phyloP scores from a whole-genome alignment of 208 protist species.

The Trypanosoma boissoni region DNA sequence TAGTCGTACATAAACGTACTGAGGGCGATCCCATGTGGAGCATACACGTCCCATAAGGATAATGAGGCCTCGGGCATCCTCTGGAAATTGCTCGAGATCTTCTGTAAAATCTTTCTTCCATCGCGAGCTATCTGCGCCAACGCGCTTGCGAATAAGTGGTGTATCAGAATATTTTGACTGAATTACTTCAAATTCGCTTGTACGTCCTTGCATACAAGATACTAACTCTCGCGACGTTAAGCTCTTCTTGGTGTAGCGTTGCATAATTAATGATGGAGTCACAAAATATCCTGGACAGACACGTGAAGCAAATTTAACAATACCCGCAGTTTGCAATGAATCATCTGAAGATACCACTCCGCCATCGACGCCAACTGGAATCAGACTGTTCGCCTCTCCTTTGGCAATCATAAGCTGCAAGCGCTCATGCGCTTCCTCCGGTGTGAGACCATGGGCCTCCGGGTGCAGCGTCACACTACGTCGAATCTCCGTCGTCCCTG shows the following conservation, averaged over 20 bases:
- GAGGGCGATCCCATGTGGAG: slow-evolving; percentile 68
- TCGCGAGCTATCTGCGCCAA: slow-evolving; percentile 62
- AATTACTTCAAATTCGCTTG: slow-evolving; percentile 66
- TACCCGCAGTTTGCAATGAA: slow-evolving; percentile 17
- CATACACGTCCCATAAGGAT: slow-evolving; percentile 53
- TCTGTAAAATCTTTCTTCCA: slow-evolving; percentile 58
- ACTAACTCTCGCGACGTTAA: slow-evolving; percentile 43
- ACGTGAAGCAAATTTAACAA: slow-evolving; percentile 62
- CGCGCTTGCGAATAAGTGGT: slow-evolving; percentile 55
- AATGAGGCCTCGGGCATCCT: slow-evolving; percentile 60
- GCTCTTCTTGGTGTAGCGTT: slow-evolving; percentile 85
- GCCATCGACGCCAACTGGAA: slow-evolving; percentile 38
- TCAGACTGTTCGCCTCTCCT: slow-evolving; percentile 65
- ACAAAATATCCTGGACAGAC: slow-evolving; percentile 81
- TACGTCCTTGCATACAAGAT: slow-evolving; percentile 24
- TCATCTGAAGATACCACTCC: slow-evolving; percentile 20
- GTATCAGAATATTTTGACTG: slow-evolving; percentile 41
- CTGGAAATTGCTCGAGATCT: slow-evolving; percentile 66
- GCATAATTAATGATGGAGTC: slow-evolving; percentile 52
- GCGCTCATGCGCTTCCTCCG: slow-evolving; percentile 51
- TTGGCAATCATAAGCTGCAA: slow-evolving; percentile 53
- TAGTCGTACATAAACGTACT: slow-evolving; percentile 82
- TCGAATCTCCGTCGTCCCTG: slow-evolving; percentile 67
- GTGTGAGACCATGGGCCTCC: slow-evolving; percentile 67
- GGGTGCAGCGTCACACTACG: slow-evolving; percentile 76